phyloP scores from a whole-genome alignment of 2,329 filamentous ascomycete species.

The Calonectria pauciramosa region DNA sequence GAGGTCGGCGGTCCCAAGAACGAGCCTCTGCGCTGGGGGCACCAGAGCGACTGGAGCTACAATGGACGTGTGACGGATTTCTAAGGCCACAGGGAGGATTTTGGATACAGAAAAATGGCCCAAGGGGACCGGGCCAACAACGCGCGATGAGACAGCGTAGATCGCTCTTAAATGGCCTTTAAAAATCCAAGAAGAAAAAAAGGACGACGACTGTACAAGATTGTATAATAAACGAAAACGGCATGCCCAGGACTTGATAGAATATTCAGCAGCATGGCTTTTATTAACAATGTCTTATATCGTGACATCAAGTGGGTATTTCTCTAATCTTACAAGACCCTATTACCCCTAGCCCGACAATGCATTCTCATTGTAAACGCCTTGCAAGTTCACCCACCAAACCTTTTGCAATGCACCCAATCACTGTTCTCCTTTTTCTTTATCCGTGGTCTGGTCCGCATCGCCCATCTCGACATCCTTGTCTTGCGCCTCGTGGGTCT shows the following conservation, averaged over 20 bases:
- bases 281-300: slow-evolving; percentile 31
- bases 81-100: slow-evolving; percentile 44
- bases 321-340: slow-evolving; percentile 43
- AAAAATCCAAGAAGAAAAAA: background rate
- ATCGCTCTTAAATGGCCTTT: background rate
- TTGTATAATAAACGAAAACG: slow-evolving; percentile 36
- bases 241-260: background rate
- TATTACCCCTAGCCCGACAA: slow-evolving; percentile 31
- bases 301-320: slow-evolving; percentile 42
- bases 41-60: slow-evolving; percentile 85
- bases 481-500: slow-evolving; percentile 22
- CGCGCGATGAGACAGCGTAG: background rate
- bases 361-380: slow-evolving; percentile 43
- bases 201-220: slow-evolving; percentile 29
- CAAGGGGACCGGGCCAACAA: background rate
- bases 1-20: slow-evolving; percentile 98
- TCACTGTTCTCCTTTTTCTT: slow-evolving; percentile 35
- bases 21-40: slow-evolving; percentile 91
- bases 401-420: slow-evolving; percentile 24
- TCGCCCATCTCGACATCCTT: slow-evolving; percentile 53
- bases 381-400: slow-evolving; percentile 28
- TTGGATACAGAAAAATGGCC: background rate
- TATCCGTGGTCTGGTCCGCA: slow-evolving; percentile 29
- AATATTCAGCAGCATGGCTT: slow-evolving; percentile 13
- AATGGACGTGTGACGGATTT: slow-evolving; percentile 98